Evolutionary conservation across 305 asterid genomes (phyloP).

Genomic region (Petunia hybrid): DNA sequence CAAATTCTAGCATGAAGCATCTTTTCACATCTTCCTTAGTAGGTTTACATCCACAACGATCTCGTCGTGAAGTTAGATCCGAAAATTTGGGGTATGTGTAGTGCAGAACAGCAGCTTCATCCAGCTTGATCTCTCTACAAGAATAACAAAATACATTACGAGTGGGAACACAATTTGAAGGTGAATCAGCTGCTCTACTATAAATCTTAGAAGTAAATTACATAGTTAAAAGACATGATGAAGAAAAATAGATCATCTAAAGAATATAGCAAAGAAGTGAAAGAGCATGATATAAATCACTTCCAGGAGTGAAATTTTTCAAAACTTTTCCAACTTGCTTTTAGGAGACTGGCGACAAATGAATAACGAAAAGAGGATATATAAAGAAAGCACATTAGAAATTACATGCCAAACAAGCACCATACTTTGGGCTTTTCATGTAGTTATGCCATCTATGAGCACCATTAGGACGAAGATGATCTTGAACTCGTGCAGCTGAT

Average conservation of each 20-base stretch:
- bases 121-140: slow-evolving; percentile 82
- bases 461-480: slow-evolving; percentile 97
- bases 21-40: slow-evolving; percentile 91
- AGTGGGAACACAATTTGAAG: not conserved
- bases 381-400: slow-evolving; percentile 21
- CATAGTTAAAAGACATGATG: not conserved
- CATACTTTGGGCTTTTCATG: slow-evolving; percentile 91
- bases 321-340: no score
- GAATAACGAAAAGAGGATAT: slow-evolving; percentile 6
- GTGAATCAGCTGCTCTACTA: slow-evolving; percentile 15
- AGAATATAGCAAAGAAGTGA: slow-evolving; percentile 1
- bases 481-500: slow-evolving; percentile 89
- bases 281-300: not conserved
- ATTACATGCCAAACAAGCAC: slow-evolving; percentile 22
- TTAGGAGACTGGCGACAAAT: not conserved
- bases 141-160: slow-evolving; percentile 33
- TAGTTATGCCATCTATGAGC: slow-evolving; percentile 99
- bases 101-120: slow-evolving; percentile 93
- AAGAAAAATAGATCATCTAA: not conserved
- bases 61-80: slow-evolving; percentile 94
- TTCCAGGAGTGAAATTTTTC: no score
- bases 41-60: slow-evolving; percentile 97
- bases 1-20: slow-evolving; percentile 95
- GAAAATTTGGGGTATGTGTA: slow-evolving; percentile 88
- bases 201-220: not conserved